Base-by-base conservation (phyloP, 2,329 filamentous ascomycete genomes). In the Epichloe glyceriae region DNA sequence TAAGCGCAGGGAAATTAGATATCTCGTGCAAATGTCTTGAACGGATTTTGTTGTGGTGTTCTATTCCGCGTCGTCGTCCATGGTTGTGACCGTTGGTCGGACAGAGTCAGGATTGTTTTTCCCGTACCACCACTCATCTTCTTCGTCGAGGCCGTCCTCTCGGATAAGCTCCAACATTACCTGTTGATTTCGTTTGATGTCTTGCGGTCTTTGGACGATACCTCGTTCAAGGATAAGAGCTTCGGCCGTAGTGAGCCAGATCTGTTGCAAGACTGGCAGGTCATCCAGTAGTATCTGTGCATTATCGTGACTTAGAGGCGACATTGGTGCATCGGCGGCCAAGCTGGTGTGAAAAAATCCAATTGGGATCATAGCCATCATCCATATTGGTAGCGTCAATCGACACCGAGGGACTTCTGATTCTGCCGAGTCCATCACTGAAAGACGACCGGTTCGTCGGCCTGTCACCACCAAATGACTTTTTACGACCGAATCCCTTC, bases 111-210 rank as follows among this genome's bases (percentile, higher is more conserved):
- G 71, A 2, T 72, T 70, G 35, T 65, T 67, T 48, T 71, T 71
- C 44, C 78, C 77, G 57, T 81, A 81, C 68, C 74, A 74, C 78
- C 80, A 83, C 56, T 82, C 75, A 54, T 83, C 80, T 60, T 80
- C 73, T 50, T 79, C 74, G 19, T 74, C 73, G 19, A 74, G 64
- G 17, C 76, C 78, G 50, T 82, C 76, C 53, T 83, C 79, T 46
- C 75, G 73, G 55, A 84, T 83, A n/a, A 84, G 67, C 53, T 83
- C 78, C 50, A 82, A 64, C 65, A 84, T 73, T 22, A 83, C 75
- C 55, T 79, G 73, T 12, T 75, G 76, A 51, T 83, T 83, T 40
- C 80, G 73, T 60, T 80, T 80, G 56, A 84, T 84, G 53, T 83
- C 77, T 52, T 76, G 69, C 0, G 78, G 67, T 20, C 75, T 69